phyloP scores from a whole-genome alignment of 202 grass and related monocot species.

The Elaeis oleifera region DNA sequence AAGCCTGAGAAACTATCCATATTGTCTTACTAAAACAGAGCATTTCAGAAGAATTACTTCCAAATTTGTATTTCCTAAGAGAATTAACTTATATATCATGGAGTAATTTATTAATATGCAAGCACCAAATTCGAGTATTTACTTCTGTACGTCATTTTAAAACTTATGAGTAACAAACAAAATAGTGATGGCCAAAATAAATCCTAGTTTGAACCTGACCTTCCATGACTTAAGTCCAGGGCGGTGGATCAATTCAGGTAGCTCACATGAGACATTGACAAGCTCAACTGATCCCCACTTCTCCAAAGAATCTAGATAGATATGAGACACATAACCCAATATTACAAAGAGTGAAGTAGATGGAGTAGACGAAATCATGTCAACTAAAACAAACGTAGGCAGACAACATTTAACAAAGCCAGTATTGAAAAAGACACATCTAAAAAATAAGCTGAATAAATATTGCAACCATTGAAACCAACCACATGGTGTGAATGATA shows the following conservation, averaged over 20 bases:
- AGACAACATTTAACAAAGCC: too few species aligned
- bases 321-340: neutral
- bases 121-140: too few species aligned
- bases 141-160: too few species aligned
- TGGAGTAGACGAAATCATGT: too few species aligned
- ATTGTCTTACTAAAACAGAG: too few species aligned
- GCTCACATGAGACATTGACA: constrained; percentile 76
- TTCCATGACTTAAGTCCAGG: constrained; percentile 87
- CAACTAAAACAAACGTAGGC: too few species aligned
- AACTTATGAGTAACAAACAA: neutral
- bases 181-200: neutral
- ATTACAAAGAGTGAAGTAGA: too few species aligned
- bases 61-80: too few species aligned
- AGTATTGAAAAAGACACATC: too few species aligned
- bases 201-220: constrained; percentile 27
- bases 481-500: neutral
- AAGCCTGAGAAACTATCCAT: neutral
- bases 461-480: neutral
- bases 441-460: neutral
- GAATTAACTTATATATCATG: too few species aligned
- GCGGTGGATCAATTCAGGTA: constrained; percentile 55
- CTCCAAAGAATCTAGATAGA: constrained; percentile 62
- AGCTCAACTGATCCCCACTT: constrained; percentile 77
- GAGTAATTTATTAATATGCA: too few species aligned
- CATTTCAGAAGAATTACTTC: too few species aligned